Percentiles rank a stretch among this genome's conserved stretches.
Conservation (phyloP, 257 asterid species). For the Nicotiana otophora region DNA sequence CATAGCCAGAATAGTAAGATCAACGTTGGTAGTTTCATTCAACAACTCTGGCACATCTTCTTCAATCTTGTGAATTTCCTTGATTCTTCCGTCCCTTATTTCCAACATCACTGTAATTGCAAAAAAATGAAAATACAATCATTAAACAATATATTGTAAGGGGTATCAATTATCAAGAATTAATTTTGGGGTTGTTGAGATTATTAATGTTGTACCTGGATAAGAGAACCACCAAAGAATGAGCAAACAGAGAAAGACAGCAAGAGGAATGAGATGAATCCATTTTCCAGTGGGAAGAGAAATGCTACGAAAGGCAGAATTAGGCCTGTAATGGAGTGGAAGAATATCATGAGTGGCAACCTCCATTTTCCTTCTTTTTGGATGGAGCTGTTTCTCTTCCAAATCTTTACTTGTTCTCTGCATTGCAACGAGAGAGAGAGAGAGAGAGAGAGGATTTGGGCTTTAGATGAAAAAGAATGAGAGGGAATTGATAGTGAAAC, state of each 20-base stretch:
- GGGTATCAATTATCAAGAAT: no score
- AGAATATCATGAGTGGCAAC: background rate
- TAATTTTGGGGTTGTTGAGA: background rate
- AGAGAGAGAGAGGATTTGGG: no score
- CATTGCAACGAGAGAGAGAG: background rate
- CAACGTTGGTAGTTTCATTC: background rate
- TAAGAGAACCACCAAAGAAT: slow-evolving; percentile 52
- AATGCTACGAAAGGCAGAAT: background rate
- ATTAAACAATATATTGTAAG: background rate
- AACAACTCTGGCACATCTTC: background rate
- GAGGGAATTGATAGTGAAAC: background rate
- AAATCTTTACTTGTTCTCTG: background rate
- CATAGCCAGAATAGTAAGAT: background rate
- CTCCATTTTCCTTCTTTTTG: background rate
- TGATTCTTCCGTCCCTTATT: background rate
- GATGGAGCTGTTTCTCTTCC: no score
- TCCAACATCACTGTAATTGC: background rate
- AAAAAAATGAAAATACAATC: background rate
- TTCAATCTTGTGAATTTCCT: background rate
- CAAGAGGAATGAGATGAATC: slow-evolving; percentile 41
- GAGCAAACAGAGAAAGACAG: slow-evolving; percentile 39
- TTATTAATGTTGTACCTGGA: slow-evolving; percentile 20
- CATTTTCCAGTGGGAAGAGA: background rate
- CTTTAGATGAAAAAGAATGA: background rate
- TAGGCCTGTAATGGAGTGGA: slow-evolving; percentile 3